phyloP scores from a whole-genome alignment of 1,139 yeast species.

The Debaryomycetaceae sp. region DNA sequence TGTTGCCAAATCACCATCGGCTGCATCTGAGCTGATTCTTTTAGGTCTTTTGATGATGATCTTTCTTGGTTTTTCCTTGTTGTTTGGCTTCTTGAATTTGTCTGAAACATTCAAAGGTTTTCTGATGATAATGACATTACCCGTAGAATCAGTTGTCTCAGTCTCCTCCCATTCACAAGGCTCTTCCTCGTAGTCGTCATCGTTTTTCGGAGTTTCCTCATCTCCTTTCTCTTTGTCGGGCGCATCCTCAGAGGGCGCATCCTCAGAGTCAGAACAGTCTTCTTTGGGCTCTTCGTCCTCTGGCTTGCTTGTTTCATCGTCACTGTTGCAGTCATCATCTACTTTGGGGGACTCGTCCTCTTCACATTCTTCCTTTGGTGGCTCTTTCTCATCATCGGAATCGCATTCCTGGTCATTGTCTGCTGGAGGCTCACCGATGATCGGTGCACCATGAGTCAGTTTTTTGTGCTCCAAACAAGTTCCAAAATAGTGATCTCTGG shows the following conservation, averaged over 20 bases:
- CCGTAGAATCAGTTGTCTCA: conserved; percentile 17
- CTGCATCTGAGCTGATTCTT: neutral
- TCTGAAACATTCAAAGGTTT: conserved; percentile 20
- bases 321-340: neutral
- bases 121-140: conserved; percentile 18
- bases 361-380: conserved; percentile 4
- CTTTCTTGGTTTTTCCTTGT: neutral
- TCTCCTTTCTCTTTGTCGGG: neutral
- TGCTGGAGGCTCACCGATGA: conserved; percentile 7
- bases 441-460: conserved; percentile 9
- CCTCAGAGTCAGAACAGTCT: neutral
- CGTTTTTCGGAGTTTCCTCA: conserved; percentile 4
- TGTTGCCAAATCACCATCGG: neutral
- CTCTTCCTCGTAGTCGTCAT: conserved; percentile 10
- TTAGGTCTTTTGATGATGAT: conserved; percentile 1
- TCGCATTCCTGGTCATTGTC: conserved; percentile 7
- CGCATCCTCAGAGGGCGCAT: neutral
- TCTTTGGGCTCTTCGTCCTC: neutral
- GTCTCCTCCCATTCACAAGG: conserved; percentile 25
- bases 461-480: conserved; percentile 45
- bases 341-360: neutral
- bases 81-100: conserved; percentile 9
- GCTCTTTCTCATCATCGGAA: conserved; percentile 7
- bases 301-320: neutral
- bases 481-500: conserved; percentile 54